phyloP scores from a whole-genome alignment of 1,139 yeast genomes.

The Sugiyamaella grinbergsii region DNA sequence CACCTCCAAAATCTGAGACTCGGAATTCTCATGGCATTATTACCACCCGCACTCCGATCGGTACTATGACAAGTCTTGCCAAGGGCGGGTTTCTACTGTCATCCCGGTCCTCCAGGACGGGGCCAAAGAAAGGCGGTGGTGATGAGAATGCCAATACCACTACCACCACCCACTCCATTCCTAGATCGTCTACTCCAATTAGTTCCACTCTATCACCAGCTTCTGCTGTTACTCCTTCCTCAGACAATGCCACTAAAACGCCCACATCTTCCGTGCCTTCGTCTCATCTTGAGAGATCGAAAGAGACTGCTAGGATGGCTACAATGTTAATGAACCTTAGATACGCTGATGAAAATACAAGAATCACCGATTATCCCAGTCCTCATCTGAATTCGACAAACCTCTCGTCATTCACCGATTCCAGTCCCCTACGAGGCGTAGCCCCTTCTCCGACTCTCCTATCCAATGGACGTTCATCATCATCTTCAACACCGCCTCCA shows the following conservation, averaged over 20 bases:
- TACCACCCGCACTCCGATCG: too few relatives aligned
- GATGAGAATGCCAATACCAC: neutral
- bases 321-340: conserved; percentile 32
- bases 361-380: conserved; percentile 5
- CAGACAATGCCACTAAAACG: neutral
- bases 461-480: neutral
- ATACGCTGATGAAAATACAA: conserved; percentile 26
- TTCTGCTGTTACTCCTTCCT: neutral
- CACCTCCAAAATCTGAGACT: neutral
- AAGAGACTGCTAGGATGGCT: conserved; percentile 33
- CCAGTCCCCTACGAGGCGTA: neutral
- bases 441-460: neutral
- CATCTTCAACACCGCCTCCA: neutral
- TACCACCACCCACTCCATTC: neutral
- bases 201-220: conserved; percentile 2
- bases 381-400: conserved; percentile 5
- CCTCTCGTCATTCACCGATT: neutral
- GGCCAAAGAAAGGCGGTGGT: neutral
- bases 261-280: neutral
- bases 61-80: conserved; percentile 18
- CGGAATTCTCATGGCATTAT: conserved; percentile 2
- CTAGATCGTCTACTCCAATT: neutral
- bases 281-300: conserved; percentile 21
- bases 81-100: conserved; percentile 23
- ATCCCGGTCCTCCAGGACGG: conserved; percentile 10